A percentile compares a stretch with the other conserved stretches of the same genome.
Conservation (phyloP, 305 asterid genomes). For the Fraxinus paxiana region DNA sequence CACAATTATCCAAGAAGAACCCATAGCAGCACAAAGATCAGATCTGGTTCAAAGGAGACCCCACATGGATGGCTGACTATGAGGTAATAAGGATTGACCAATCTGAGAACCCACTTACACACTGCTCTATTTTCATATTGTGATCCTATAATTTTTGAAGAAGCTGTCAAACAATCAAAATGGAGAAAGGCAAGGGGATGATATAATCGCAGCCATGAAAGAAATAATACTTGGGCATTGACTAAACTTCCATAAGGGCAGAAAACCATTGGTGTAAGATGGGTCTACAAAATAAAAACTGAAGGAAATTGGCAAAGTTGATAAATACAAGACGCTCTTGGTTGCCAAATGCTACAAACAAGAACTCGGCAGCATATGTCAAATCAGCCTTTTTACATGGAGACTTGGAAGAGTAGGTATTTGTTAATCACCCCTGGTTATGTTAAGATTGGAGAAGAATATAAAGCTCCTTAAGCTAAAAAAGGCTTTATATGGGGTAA, state of each 20-base stretch:
- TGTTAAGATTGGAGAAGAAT: neutral
- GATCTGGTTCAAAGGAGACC: neutral
- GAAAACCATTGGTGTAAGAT: neutral
- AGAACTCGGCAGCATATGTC: neutral
- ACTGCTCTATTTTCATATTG: neutral
- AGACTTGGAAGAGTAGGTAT: neutral
- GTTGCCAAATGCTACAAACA: neutral
- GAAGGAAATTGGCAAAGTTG: neutral
- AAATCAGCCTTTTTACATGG: neutral
- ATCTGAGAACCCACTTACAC: neutral
- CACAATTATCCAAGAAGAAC: neutral
- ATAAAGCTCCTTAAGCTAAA: neutral
- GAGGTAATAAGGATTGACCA: neutral
- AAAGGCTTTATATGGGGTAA: neutral
- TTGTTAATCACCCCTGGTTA: neutral
- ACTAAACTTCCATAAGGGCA: neutral
- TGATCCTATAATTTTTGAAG: neutral
- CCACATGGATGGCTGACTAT: neutral
- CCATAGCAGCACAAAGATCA: neutral
- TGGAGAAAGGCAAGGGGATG: neutral
- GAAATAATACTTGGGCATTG: neutral
- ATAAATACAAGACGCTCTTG: neutral
- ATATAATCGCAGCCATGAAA: too few species aligned
- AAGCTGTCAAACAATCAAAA: neutral
- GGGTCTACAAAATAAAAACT: neutral